A percentile compares a stretch with the other conserved stretches of the same genome.
Evolutionary conservation across 108 stramenopile species (phyloP).

Genomic region (Stephanodiscus triporus): DNA sequence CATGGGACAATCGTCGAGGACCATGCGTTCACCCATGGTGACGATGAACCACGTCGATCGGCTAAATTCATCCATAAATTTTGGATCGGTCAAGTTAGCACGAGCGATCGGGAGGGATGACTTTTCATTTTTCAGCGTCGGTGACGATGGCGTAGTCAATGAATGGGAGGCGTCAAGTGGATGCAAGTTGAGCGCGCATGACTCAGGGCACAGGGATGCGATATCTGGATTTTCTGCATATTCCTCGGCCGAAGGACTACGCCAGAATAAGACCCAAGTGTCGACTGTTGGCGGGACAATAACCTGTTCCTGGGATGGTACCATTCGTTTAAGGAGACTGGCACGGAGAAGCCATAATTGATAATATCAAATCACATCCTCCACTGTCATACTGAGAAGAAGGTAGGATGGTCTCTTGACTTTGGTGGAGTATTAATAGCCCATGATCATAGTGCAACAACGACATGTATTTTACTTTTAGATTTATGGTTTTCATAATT

Average conservation of each 20-base stretch:
- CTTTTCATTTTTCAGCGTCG: conserved; percentile 61
- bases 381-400: too few relatives aligned
- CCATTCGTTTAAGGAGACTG: conserved; percentile 65
- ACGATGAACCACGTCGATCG: conserved; percentile 49
- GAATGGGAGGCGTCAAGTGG: conserved; percentile 83
- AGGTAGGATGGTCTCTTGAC: too few relatives aligned
- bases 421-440: too few relatives aligned
- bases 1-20: conserved; percentile 29
- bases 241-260: conserved; percentile 28
- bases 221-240: conserved; percentile 63
- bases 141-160: conserved; percentile 70
- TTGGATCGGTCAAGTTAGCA: conserved; percentile 42
- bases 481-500: too few relatives aligned
- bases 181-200: conserved; percentile 43
- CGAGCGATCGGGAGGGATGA: conserved; percentile 50
- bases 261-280: conserved; percentile 18
- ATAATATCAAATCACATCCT: too few relatives aligned
- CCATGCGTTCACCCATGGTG: conserved; percentile 58
- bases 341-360: too few relatives aligned
- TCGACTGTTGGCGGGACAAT: conserved; percentile 57
- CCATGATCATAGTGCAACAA: too few relatives aligned
- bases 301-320: conserved; percentile 88
- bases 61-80: conserved; percentile 21
- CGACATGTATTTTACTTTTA: too few relatives aligned
- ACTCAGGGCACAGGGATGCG: conserved; percentile 65